Evolutionary conservation across 305 asterid species (phyloP), one percentile per base, ranked within the genome.

Genomic region (Fraxinus floribunda): DNA sequence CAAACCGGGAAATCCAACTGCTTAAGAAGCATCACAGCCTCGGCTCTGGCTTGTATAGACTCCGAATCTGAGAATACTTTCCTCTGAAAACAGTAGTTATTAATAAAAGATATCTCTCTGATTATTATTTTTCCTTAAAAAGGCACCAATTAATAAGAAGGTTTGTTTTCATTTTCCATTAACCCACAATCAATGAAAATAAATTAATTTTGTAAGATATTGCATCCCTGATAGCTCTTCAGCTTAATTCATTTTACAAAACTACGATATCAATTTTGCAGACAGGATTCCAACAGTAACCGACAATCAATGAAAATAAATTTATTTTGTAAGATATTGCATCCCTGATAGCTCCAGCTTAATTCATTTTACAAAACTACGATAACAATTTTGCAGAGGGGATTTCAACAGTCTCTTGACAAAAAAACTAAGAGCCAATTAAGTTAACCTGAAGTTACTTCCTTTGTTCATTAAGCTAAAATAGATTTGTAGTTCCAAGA

Each of bases 21-120:
- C 95, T 94, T 94, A 81, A 96, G 97, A 88, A 94, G 98, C 97
- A 96, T 89, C 87, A 96, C 98, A 88, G 98, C 98, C 91, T 94
- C 97, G 30, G 99, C 98, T 88, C 98, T 93, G 79, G 97, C 91
- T 94, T 96, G 98, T 84, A 94, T 96, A 82, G 99, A 96, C 84
- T 96, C 99, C 5, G 97, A 90, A 90, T 94, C 99, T 57, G 97
- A 92, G 92, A 96, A 96, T 82, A 94, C 94, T 89, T 92, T 93
- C 73, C 94, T 98, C 98, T 96, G 94, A 81, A 89, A 90, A 81
- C 77, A 85, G 78, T 72, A 79, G n/a, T 79, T 77, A 72, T 72
- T 49, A 74, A 76, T 18, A 73, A 24, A 81, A 79, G 55, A 74
- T 62, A 64, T 44, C 38, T 34, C 60, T 75, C 41, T 20, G 30